Conservation (phyloP, 495 filamentous ascomycete genomes). For the Cryomyces minteri region DNA sequence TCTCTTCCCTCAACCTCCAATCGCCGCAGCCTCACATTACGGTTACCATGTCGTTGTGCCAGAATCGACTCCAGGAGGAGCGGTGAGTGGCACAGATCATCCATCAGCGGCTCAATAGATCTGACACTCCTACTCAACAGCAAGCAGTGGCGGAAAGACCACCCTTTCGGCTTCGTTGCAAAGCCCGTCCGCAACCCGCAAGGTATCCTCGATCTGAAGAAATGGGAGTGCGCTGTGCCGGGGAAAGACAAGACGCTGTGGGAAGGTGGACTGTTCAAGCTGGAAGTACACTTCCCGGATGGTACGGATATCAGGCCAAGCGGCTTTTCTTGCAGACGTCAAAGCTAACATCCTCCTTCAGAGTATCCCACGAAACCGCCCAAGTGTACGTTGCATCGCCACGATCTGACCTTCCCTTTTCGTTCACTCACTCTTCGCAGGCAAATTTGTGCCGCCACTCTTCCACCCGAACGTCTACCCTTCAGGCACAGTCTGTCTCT, state of each 20-base stretch:
- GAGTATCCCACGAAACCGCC: conserved; percentile 98
- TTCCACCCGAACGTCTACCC: conserved; percentile 99
- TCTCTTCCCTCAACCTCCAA: not conserved
- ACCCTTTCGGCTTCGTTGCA: conserved; percentile 95
- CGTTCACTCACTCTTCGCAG: conserved; percentile 24
- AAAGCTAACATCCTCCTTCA: conserved; percentile 20
- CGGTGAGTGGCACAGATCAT: conserved; percentile 30
- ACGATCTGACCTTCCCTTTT: not conserved
- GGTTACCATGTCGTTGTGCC: conserved; percentile 60
- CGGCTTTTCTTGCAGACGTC: conserved; percentile 2
- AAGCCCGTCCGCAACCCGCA: conserved; percentile 62
- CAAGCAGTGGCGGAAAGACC: conserved; percentile 91
- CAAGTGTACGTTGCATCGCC: conserved; percentile 51
- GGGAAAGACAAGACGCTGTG: conserved; percentile 92
- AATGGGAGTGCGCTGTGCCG: conserved; percentile 91
- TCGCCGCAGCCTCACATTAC: no score
- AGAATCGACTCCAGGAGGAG: conserved; percentile 81
- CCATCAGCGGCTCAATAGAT: not conserved
- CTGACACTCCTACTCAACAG: conserved; percentile 24
- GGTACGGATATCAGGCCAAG: conserved; percentile 35
- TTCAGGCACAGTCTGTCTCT: conserved; percentile 92
- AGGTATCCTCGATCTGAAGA: conserved; percentile 78
- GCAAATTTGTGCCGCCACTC: conserved; percentile 90
- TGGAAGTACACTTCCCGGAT: conserved; percentile 84
- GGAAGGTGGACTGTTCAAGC: conserved; percentile 91